Conservation (phyloP, 805 yeast species). For the Zygosaccharomyces bailii region DNA sequence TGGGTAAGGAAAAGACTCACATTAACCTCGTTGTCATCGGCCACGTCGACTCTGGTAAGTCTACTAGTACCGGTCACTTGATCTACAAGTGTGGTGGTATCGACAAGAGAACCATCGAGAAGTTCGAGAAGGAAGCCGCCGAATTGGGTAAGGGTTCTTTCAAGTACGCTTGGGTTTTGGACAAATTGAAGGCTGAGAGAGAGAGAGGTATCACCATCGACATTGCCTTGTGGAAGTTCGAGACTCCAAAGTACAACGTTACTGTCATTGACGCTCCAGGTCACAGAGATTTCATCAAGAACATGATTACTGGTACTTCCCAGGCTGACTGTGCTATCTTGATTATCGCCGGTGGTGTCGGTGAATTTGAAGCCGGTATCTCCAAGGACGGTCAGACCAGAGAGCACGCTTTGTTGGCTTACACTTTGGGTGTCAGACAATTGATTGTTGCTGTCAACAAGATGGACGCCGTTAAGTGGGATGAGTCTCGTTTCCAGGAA, state of each 20-base stretch:
- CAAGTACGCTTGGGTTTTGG: constrained; percentile 97
- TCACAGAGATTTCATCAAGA: constrained; percentile 94
- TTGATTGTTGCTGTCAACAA: constrained; percentile 88
- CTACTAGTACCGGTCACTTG: constrained; percentile 99
- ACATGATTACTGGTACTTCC: constrained; percentile 93
- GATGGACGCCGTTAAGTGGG: constrained; percentile 93
- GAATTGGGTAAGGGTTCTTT: constrained; percentile 96
- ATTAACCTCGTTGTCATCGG: constrained; percentile 99
- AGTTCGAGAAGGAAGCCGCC: constrained; percentile 97
- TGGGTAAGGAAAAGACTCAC: constrained; percentile 96
- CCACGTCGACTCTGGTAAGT: constrained; percentile 99
- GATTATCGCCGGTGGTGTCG: constrained; percentile 87
- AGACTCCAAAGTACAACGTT: constrained; percentile 83
- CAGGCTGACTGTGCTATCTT: constrained; percentile 91
- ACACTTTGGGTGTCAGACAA: constrained; percentile 84
- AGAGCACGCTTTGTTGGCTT: constrained; percentile 89
- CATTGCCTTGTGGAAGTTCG: constrained; percentile 90
- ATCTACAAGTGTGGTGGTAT: constrained; percentile 99
- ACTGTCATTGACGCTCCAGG: constrained; percentile 96
- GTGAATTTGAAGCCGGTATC: constrained; percentile 96
- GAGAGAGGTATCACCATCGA: constrained; percentile 97
- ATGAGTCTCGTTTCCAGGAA: constrained; percentile 74
- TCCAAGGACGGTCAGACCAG: constrained; percentile 94
- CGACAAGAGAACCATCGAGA: constrained; percentile 97
- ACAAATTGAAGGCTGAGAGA: constrained; percentile 93